These are phyloP conservation scores for Grifola frondosa DNA, from an alignment of 1,284 basidiomycete species.

Conservation along the genomic window DNA sequence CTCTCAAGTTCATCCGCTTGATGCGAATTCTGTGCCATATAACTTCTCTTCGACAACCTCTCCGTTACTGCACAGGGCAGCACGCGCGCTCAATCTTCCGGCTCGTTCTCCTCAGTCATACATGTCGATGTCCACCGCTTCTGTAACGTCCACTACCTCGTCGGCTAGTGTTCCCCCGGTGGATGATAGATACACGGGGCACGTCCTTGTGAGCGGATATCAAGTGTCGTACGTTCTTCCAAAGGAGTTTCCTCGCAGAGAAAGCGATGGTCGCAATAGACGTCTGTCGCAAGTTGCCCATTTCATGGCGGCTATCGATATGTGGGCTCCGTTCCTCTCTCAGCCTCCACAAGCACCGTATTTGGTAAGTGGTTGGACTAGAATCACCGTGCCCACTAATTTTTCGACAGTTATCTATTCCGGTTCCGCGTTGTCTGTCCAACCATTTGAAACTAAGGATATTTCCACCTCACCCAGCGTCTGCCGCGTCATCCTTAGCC, in stretches of 20 bases:
- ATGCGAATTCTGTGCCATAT: constrained; percentile 67
- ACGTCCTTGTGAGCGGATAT: constrained; percentile 73
- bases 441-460: constrained; percentile 73
- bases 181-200: constrained; percentile 68
- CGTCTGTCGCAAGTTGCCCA: constrained; percentile 39
- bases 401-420: constrained; percentile 60
- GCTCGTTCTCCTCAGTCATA: constrained; percentile 60
- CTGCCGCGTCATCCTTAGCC: constrained; percentile 60
- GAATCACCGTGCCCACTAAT: neutral
- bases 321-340: constrained; percentile 69
- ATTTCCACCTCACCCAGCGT: constrained; percentile 51
- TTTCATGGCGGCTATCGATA: constrained; percentile 76
- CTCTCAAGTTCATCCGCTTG: constrained; percentile 72
- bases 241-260: constrained; percentile 60
- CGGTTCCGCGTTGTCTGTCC: constrained; percentile 71
- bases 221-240: constrained; percentile 74
- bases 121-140: constrained; percentile 46
- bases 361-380: constrained; percentile 48
- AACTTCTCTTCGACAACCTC: constrained; percentile 64
- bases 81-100: constrained; percentile 65
- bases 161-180: constrained; percentile 36
- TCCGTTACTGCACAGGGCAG: constrained; percentile 66
- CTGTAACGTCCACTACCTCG: no score
- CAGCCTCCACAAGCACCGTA: constrained; percentile 69
- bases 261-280: constrained; percentile 23